A percentile compares a stretch with the other conserved stretches of the same genome.
Evolutionary conservation across 306 rosid species (phyloP).

Genomic region (Cicer yamashitae): DNA sequence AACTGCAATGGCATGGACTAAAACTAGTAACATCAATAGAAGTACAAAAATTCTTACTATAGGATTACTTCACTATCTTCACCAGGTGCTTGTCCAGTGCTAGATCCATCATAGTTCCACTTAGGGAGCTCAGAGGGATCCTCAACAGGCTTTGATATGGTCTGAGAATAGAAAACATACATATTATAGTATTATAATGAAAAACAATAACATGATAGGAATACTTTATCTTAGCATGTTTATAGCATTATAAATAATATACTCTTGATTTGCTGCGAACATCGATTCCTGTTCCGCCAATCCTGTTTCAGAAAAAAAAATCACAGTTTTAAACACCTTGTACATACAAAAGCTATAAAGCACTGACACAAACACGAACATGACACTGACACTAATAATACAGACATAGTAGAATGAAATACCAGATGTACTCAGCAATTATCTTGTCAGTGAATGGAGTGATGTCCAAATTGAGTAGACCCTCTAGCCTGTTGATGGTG

Average conservation of each 20-base stretch:
- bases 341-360: slow-evolving; percentile 20
- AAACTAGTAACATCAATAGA: slow-evolving; percentile 23
- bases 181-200: slow-evolving; percentile 33
- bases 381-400: background rate
- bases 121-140: slow-evolving; percentile 98
- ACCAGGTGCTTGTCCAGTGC: slow-evolving; percentile 99
- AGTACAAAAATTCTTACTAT: slow-evolving; percentile 71
- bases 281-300: slow-evolving; percentile 94
- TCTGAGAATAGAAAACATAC: slow-evolving; percentile 55
- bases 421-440: slow-evolving; percentile 99
- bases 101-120: slow-evolving; percentile 99
- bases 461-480: slow-evolving; percentile 75
- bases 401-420: slow-evolving; percentile 33
- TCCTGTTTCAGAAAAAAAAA: slow-evolving; percentile 62
- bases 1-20: slow-evolving; percentile 24
- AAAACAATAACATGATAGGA: slow-evolving; percentile 7
- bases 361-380: background rate
- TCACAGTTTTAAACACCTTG: slow-evolving; percentile 23
- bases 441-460: slow-evolving; percentile 86
- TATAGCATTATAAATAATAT: slow-evolving; percentile 46
- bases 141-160: slow-evolving; percentile 85
- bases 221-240: slow-evolving; percentile 20
- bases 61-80: slow-evolving; percentile 99
- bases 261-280: slow-evolving; percentile 97
- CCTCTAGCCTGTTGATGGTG: slow-evolving; percentile 81